Base-by-base conservation (phyloP, 2,329 filamentous ascomycete genomes). In the Diaporthe ampelina region DNA sequence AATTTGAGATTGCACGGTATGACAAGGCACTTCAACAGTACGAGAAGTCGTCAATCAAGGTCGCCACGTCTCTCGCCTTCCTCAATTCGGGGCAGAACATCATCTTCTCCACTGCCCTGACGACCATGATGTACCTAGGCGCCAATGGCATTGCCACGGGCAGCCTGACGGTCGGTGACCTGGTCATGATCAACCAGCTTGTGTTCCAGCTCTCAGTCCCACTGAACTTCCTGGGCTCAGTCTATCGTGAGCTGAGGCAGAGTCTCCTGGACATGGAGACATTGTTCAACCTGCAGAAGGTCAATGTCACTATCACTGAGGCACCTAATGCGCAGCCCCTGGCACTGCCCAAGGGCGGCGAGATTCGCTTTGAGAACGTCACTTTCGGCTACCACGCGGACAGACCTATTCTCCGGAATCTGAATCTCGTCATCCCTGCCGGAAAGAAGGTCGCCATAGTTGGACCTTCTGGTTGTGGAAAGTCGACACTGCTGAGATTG, bases 111-210 rank as follows among this genome's bases (percentile, higher is more conserved):
- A 93, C 93, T 48, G 95, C 97, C 0, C 86, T 99, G 76, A 98
- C 97, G 0, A 93, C 91, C 37, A 99, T 99, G 96, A 99, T 99
- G 97, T 98, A 97, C 82, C 90, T 98, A 73, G 97, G 95, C 8
- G 95, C 95, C 32, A 91, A 96, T 79, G 97, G 97, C 48, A 95
- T 99, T 1, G 95, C 94, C 1, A 88, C 86, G 4, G 96, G 96
- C 19, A 86, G 88, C 8, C 85, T 99, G 79, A 98, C 96, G 0
- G 95, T 99, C 19, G 97, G 97, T 74, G 97, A 99, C 81, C 88
- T 99, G 43, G 97, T 99, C 81, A 97, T 99, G 94, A 95, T 99
- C 78, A 99, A 99, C 83, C 97, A 98, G 86, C 92, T 99, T 24
- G 95, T 99, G 74, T 99, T 99, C 85, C 97, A 99, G 84, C 92